phyloP scores from a whole-genome alignment of 2,329 filamentous ascomycete species.

The Metarhizium album region DNA sequence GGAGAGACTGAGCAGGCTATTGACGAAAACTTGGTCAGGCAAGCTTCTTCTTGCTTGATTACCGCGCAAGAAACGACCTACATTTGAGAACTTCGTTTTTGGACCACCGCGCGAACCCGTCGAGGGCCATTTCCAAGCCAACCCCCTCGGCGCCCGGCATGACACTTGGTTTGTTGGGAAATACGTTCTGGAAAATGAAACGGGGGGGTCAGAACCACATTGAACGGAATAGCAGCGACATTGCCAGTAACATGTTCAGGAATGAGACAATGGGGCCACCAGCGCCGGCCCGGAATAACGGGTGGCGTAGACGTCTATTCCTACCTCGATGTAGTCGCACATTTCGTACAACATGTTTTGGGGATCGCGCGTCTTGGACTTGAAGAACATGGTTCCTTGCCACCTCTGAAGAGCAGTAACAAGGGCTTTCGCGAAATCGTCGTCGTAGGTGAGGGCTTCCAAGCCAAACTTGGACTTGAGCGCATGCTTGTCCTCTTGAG shows the following conservation, averaged over 20 bases:
- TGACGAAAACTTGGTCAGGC: no score
- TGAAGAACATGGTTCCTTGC: conserved; percentile 25
- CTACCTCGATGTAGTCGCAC: conserved; percentile 16
- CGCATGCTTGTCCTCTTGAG: conserved; percentile 20
- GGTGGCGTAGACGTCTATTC: no score
- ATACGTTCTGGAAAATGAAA: no score
- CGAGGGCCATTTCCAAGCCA: conserved; percentile 38
- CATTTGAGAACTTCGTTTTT: conserved; percentile 16
- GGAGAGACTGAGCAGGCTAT: background rate
- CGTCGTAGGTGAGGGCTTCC: conserved; percentile 26
- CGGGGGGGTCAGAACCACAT: no score
- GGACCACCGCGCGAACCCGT: conserved; percentile 46
- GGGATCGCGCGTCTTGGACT: conserved; percentile 17
- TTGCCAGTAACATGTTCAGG: no score
- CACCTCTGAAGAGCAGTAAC: conserved; percentile 15
- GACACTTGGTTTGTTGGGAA: background rate
- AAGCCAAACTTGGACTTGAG: conserved; percentile 35
- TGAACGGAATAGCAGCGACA: no score
- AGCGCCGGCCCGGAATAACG: no score
- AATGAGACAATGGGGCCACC: no score
- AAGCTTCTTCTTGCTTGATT: no score
- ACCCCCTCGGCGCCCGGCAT: conserved; percentile 28
- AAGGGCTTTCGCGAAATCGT: conserved; percentile 38
- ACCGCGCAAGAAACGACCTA: no score
- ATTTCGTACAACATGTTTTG: conserved; percentile 23